phyloP scores from a whole-genome alignment of 768 basidiomycete genomes.

The Harrya chromipes region DNA sequence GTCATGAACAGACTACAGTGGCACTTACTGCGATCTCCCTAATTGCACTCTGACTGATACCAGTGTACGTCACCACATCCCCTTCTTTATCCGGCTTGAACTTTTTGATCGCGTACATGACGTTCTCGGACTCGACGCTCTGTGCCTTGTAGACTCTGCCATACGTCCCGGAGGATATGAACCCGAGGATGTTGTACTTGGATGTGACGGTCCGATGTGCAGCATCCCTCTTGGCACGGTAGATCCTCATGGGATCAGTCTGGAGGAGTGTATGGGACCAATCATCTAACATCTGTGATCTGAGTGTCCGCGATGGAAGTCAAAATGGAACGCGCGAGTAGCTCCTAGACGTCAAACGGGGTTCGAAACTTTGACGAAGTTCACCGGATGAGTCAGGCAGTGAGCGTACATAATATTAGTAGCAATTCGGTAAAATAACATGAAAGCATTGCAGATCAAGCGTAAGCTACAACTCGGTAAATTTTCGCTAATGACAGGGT shows the following conservation, averaged over 20 bases:
- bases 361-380: too few relatives aligned
- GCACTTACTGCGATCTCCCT: conserved; percentile 86
- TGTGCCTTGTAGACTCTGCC: conserved; percentile 98
- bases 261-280: conserved; percentile 35
- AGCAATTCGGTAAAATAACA: too few relatives aligned
- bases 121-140: conserved; percentile 64
- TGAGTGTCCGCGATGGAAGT: neutral
- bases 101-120: conserved; percentile 95
- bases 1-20: conserved; percentile 5
- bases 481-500: neutral
- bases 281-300: conserved; percentile 34
- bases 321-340: neutral
- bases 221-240: conserved; percentile 75
- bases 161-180: conserved; percentile 98
- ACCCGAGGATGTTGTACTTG: conserved; percentile 91
- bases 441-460: too few relatives aligned
- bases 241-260: conserved; percentile 80
- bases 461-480: too few relatives aligned
- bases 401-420: too few relatives aligned
- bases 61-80: conserved; percentile 92
- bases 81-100: conserved; percentile 99
- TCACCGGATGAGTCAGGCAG: too few relatives aligned
- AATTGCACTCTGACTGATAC: conserved; percentile 96
- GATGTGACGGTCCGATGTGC: conserved; percentile 64
- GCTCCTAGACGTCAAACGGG: too few relatives aligned